Evolutionary conservation across 2,329 filamentous ascomycete species (phyloP).

Genomic region (Trichophyton rubrum): DNA sequence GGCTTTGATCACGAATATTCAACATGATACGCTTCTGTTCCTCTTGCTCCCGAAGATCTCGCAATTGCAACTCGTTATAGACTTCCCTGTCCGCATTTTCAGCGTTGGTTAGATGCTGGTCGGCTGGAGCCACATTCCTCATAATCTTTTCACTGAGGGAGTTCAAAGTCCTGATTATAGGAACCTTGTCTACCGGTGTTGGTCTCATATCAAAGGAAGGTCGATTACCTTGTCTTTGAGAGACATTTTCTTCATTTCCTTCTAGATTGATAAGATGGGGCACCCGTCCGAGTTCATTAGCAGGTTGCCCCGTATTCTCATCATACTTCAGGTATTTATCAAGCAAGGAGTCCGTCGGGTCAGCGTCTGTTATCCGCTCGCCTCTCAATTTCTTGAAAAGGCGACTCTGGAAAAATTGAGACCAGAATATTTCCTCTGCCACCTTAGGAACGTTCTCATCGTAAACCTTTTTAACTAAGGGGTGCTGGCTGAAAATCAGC

Average conservation of each 20-base stretch:
- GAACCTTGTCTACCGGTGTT: conserved; percentile 58
- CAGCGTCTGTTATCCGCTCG: conserved; percentile 67
- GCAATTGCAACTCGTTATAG: conserved; percentile 61
- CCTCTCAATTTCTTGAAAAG: conserved; percentile 85
- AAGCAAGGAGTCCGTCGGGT: conserved; percentile 64
- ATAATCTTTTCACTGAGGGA: conserved; percentile 87
- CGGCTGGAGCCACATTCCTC: conserved; percentile 68
- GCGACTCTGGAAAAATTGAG: conserved; percentile 80
- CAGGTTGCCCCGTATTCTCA: conserved; percentile 41
- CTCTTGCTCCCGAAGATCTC: conserved; percentile 63
- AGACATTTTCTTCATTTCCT: conserved; percentile 90
- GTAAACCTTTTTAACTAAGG: conserved; percentile 77
- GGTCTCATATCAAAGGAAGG: conserved; percentile 87
- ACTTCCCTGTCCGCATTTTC: conserved; percentile 59
- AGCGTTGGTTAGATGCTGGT: conserved; percentile 53
- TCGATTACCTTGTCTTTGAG: conserved; percentile 71
- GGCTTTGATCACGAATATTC: conserved; percentile 76
- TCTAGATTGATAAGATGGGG: conserved; percentile 86
- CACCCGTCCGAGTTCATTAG: conserved; percentile 49
- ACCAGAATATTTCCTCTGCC: conserved; percentile 76
- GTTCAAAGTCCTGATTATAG: conserved; percentile 81
- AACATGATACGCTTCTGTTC: conserved; percentile 69
- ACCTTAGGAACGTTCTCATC: conserved; percentile 83
- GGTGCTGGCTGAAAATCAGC: conserved; percentile 85
- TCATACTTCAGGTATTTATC: conserved; percentile 74